Base-by-base conservation (phyloP, 331 rosid genomes). In the Erythrophleum ivorense region DNA sequence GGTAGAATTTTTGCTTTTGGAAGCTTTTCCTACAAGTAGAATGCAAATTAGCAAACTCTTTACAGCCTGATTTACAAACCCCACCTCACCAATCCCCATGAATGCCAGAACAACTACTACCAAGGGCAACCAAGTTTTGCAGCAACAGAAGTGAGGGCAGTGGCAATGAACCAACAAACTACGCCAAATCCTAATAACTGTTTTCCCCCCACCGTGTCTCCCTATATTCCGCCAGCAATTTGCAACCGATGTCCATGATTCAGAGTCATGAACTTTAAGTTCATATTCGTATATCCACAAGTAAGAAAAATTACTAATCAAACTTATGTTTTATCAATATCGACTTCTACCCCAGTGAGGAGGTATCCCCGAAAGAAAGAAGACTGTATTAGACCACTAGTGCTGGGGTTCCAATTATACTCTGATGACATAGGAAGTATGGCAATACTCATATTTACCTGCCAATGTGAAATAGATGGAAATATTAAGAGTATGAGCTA, bases 291-390 rank as follows among this genome's bases (percentile, higher is more conserved):
- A 29, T 77, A 48, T 34, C 41, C 68, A 14, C 9, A 60, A 49
- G 46, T 60, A 65, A 4, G 64, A 12, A 77, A 18, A 55, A 29
- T 15, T 54, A 50, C 60, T 1, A 43, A 40, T 45, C 19, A 73
- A 80, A 66, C 38, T 49, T 40, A 45, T 53, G 29, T 50, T 72
- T 72, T 34, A 48, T 78, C 46, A 71, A 58, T 49, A 60, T 41
- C 5, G 11, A 9, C 48, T 36, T 77, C 70, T 81, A 94, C 99
- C 95, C 94, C 98, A 79, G 99, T 96, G 63, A 96, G 97, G 29
- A 96, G 97, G 88, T 96, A 96, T 68, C 99, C 99, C 98, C 99
- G 94, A 90, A 96, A 96, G 82, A 96, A 96, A 15, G 99, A 96
- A 68, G 99, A 96, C 80, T 96, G 99, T 78, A 96, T 82, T 83